Evolutionary conservation across 371 early-diverging fungal genomes (phyloP), one percentile per base, ranked within the genome.

Genomic region (Vavraia culicis): DNA sequence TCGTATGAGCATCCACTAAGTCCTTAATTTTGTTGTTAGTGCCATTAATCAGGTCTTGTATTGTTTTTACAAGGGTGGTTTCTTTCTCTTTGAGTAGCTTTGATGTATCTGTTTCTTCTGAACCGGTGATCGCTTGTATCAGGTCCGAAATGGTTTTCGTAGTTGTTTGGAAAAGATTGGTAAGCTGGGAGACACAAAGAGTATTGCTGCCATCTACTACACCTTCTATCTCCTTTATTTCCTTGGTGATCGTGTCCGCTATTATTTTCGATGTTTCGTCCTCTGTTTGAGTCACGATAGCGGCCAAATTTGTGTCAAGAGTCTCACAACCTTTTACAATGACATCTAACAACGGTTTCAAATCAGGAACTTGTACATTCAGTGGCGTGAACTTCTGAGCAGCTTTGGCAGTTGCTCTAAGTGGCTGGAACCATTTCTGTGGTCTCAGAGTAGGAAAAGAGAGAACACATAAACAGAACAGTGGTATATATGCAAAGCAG

Each of bases 301-400:
- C 7, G 16, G 16, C 8, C 16, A 39, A 18, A 39, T 39, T 16
- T 7, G 18, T 39, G 7, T 16, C 16, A 8, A 39, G 16, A 8
- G 39, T 8, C 16, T 16, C 39, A 8, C 39, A 16, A 7, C 39
- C 39, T 39, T 39, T 8, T 8, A 18, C 39, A 39, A 39, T 39
- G 16, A 39, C 39, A 39, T 39, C 39, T 18, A 39, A 8, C 20
- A 39, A 18, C 7, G 39, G 39, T 39, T 39, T 39, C 39, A 39
- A 7, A 39, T 39, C 39, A 39, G 39, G 39, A 39, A 39, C 8
- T 27, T 27, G 27, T 27, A 27, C 7, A 7, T 27, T 27, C 2
- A 4, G 7, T 7, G 27, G 27, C 27, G 27, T 27, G 27, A 27
- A 7, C 27, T 7, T 7, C 27, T 27, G 2, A 7, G 27, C 7